Base-by-base conservation (phyloP, 371 early-diverging fungal species). In the Mortierella sp. region DNA sequence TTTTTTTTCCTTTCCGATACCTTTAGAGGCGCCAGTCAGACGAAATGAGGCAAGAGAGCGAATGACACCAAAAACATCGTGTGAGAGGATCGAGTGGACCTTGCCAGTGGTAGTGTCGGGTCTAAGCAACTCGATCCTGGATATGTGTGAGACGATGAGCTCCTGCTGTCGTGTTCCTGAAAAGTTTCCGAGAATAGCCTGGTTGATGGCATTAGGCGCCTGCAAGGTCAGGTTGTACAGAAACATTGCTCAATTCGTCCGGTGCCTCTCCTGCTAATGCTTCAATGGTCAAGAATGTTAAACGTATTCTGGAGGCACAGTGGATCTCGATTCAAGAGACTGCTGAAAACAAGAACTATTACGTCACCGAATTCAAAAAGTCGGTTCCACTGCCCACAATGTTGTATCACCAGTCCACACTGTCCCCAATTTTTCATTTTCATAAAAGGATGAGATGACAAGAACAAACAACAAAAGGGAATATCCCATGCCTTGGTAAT, bases 151-250 rank as follows among this genome's bases (percentile, higher is more conserved):
- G 26, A 97, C 90, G 32, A 95, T 87, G 61, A 98, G 89, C 72
- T 99, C 98, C 85, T 99, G 98, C 63, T 90, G 89, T 79, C 94
- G 96, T 8, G 90, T 91, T 20, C 98, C 98, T 28, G 95, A 91
- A 81, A 98, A 99, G 86, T 97, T 96, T 16, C 99, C 99, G 61
- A 96, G 88, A 62, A 93, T 89, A 20, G 96, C 92, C 52, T 90
- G 88, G 70, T 88, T 94, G 68, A 97, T 93, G 75, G 91, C 90
- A 10, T 93, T 90, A 6, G 97, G 87, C 51, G 92, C 90, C 84
- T 95, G 96, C 45, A 99, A 90, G 52, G 97, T 95, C 62, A 97
- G 83, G 78, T 97, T 95, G 86, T 98, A 97, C 63, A 98, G 88
- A 84, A 92, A 93, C 97, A 99, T 97, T 63, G 59, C 40, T 60